A percentile compares a stretch with the other conserved stretches of the same genome.
Evolutionary conservation across 495 filamentous ascomycete genomes (phyloP).

Genomic region (Podospora conica): DNA sequence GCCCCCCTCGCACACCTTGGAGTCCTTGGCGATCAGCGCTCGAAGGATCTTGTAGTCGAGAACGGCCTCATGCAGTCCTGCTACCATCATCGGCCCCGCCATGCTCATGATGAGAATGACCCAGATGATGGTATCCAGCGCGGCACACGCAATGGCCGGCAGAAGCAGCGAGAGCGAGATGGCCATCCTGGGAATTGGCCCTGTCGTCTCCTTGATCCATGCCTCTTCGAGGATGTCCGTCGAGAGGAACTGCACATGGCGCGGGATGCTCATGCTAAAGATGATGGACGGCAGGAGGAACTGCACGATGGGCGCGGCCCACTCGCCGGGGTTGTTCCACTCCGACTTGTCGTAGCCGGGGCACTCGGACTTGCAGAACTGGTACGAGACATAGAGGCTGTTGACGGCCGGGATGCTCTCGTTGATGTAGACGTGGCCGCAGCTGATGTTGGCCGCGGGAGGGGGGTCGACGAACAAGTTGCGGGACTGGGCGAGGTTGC

Average conservation of each 20-base stretch:
- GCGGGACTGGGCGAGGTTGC: not conserved
- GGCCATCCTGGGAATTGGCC: not conserved
- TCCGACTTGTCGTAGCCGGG: not conserved
- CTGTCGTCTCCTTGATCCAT: not conserved
- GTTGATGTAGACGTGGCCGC: not conserved
- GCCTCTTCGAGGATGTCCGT: not conserved
- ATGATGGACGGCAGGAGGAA: not conserved
- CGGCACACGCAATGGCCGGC: not conserved
- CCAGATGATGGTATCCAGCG: conserved; percentile 3
- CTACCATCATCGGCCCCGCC: conserved; percentile 7
- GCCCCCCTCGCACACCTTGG: not conserved
- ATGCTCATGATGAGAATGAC: conserved; percentile 4
- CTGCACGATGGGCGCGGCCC: not conserved
- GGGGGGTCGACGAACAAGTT: not conserved
- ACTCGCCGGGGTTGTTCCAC: not conserved
- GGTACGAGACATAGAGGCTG: not conserved
- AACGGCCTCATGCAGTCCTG: conserved; percentile 4
- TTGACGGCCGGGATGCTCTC: not conserved
- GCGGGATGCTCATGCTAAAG: not conserved
- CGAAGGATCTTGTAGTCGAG: not conserved
- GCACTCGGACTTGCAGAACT: not conserved
- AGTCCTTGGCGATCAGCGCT: not conserved
- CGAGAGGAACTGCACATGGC: not conserved
- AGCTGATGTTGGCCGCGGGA: not conserved
- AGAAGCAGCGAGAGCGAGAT: not conserved